phyloP scores from a whole-genome alignment of 768 basidiomycete genomes.

The Leccinum truebloodii region DNA sequence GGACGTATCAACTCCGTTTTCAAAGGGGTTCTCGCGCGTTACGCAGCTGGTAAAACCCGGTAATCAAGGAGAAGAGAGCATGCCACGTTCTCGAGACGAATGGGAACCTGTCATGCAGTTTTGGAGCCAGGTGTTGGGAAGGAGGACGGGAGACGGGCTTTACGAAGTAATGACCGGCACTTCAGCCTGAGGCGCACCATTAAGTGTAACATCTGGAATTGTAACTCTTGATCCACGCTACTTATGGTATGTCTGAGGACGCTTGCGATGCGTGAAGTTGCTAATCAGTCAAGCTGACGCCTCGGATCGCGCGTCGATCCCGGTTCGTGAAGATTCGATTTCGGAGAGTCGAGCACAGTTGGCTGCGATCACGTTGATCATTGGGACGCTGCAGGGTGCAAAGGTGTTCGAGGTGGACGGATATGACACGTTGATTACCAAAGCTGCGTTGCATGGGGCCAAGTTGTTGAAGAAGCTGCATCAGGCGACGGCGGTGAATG shows the following conservation, averaged over 20 bases:
- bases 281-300: not conserved
- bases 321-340: no score
- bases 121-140: slow-evolving; percentile 71
- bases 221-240: not conserved
- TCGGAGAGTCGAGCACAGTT: no score
- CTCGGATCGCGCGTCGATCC: not conserved
- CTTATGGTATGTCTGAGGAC: not conserved
- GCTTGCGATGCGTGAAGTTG: no score
- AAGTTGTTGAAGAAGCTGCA: no score
- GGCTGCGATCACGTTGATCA: no score
- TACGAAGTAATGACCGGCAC: slow-evolving; percentile 63
- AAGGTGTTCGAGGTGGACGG: no score
- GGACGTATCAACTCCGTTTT: slow-evolving; percentile 49
- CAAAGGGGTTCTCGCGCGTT: slow-evolving; percentile 57
- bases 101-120: slow-evolving; percentile 87
- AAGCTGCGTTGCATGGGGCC: no score
- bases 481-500: no score
- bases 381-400: no score
- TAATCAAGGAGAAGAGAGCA: slow-evolving; percentile 45
- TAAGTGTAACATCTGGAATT: not conserved
- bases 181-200: slow-evolving; percentile 2
- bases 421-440: no score
- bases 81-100: slow-evolving; percentile 75
- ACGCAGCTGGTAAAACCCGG: slow-evolving; percentile 49
- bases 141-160: slow-evolving; percentile 58